A percentile compares a stretch with the other conserved stretches of the same genome.
phyloP scores from a whole-genome alignment of 441 rosid species.

The Iberis amara region DNA sequence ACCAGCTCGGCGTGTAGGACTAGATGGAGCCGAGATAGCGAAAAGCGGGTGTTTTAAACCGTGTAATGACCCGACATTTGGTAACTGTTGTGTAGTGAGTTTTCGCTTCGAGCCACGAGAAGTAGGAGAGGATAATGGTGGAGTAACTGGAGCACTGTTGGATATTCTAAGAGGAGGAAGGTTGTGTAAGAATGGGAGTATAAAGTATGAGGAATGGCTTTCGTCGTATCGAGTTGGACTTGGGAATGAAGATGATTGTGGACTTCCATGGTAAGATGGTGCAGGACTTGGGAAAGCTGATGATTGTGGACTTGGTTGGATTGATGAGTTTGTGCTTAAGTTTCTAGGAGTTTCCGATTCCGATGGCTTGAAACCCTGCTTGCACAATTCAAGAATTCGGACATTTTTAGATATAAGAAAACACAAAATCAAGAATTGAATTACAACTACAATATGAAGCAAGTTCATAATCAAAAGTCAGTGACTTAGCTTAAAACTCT shows the following conservation, averaged over 20 bases:
- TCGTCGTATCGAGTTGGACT: slow-evolving; percentile 56
- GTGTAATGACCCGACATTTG: slow-evolving; percentile 33
- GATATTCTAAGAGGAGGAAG: slow-evolving; percentile 62
- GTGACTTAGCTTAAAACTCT: too few species aligned
- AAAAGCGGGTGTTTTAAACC: slow-evolving; percentile 37
- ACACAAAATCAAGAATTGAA: background rate
- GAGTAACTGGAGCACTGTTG: slow-evolving; percentile 72
- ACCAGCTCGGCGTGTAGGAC: slow-evolving; percentile 49
- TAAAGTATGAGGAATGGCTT: slow-evolving; percentile 46
- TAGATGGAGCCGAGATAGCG: slow-evolving; percentile 63
- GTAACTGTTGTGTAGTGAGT: slow-evolving; percentile 56
- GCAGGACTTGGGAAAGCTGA: slow-evolving; percentile 80
- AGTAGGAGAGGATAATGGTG: slow-evolving; percentile 65
- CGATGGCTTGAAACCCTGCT: slow-evolving; percentile 75
- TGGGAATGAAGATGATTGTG: slow-evolving; percentile 57
- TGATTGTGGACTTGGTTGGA: slow-evolving; percentile 85
- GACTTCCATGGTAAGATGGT: slow-evolving; percentile 59
- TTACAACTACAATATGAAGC: background rate
- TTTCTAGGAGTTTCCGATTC: slow-evolving; percentile 42
- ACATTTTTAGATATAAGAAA: background rate
- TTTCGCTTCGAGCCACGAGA: slow-evolving; percentile 54
- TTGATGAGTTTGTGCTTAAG: slow-evolving; percentile 66
- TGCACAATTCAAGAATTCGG: background rate
- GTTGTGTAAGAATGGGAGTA: slow-evolving; percentile 55
- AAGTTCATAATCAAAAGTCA: background rate